These are phyloP conservation scores for Erodium chrysanthum DNA, from an alignment of 441 rosid genomes.

Conservation along the genomic window DNA sequence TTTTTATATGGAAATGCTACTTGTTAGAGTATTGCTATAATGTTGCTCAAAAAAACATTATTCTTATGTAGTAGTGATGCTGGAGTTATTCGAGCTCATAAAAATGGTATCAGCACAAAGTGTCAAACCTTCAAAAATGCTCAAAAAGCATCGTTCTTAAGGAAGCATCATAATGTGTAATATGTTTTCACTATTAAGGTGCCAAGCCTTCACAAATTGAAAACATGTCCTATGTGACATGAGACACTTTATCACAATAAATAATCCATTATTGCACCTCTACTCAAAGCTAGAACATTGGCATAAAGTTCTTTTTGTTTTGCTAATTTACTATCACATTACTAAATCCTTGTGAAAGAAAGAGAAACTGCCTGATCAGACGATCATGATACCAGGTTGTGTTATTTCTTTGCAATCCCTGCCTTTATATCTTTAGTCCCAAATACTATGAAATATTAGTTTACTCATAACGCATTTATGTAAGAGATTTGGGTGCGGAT, in stretches of 20 bases:
- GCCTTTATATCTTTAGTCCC: not conserved
- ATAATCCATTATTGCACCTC: not conserved
- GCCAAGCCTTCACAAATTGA: not conserved
- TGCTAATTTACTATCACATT: not conserved
- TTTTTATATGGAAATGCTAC: not conserved
- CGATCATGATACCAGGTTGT: not conserved
- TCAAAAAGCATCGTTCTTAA: too few relatives aligned
- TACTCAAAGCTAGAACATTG: not conserved
- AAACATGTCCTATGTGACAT: not conserved
- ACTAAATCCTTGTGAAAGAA: not conserved
- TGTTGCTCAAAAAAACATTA: not conserved
- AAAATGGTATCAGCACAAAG: not conserved
- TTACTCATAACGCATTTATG: too few relatives aligned
- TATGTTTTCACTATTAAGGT: not conserved
- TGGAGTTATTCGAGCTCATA: not conserved
- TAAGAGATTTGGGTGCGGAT: not conserved
- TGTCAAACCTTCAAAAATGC: too few relatives aligned
- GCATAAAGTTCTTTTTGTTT: not conserved
- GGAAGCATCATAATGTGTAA: not conserved
- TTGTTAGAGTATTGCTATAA: not conserved
- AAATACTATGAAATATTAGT: not conserved
- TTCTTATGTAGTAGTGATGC: not conserved
- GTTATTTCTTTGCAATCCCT: not conserved
- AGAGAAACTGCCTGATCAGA: not conserved
- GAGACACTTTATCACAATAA: not conserved